Percentiles rank a stretch among this genome's conserved stretches.
These are phyloP conservation scores for Ascodesmis nigricans DNA, from an alignment of 495 filamentous ascomycete genomes.

Conservation along the genomic window DNA sequence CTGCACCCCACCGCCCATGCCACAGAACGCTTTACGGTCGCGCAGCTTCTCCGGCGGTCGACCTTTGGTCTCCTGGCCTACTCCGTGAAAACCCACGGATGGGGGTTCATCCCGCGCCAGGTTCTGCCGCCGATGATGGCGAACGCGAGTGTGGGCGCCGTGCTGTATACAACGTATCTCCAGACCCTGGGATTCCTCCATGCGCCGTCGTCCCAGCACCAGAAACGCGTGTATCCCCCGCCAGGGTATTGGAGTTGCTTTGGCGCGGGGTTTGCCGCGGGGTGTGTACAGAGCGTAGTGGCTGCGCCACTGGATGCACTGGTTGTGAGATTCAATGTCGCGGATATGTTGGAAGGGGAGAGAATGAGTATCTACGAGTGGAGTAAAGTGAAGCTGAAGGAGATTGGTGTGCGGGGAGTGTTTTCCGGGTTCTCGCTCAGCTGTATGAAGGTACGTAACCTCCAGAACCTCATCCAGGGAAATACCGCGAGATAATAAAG, in stretches of 20 bases:
- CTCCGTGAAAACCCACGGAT: conserved; percentile 57
- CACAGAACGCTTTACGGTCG: conserved; percentile 40
- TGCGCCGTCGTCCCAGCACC: conserved; percentile 42
- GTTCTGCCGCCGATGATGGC: conserved; percentile 68
- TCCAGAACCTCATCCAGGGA: neutral
- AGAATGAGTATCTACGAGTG: conserved; percentile 73
- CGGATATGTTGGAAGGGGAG: conserved; percentile 41
- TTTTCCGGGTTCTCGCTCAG: conserved; percentile 66
- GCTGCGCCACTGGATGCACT: conserved; percentile 80
- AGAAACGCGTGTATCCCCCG: conserved; percentile 54
- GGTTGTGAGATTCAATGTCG: conserved; percentile 52
- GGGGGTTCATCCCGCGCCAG: conserved; percentile 73
- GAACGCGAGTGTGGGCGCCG: conserved; percentile 64
- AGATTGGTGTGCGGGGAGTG: conserved; percentile 60
- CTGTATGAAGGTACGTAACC: conserved; percentile 33
- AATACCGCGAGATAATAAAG: neutral
- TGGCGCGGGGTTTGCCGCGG: conserved; percentile 53
- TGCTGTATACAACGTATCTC: conserved; percentile 74
- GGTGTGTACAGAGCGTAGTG: conserved; percentile 52
- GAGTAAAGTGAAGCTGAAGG: conserved; percentile 42
- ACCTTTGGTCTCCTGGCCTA: conserved; percentile 61
- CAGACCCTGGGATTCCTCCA: conserved; percentile 53
- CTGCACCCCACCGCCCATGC: conserved; percentile 38
- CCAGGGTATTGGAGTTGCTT: conserved; percentile 44
- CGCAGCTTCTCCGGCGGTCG: too few relatives aligned